These are phyloP conservation scores for Lipomyces yarrowii DNA, from an alignment of 1,139 yeast genomes.

Conservation along the genomic window DNA sequence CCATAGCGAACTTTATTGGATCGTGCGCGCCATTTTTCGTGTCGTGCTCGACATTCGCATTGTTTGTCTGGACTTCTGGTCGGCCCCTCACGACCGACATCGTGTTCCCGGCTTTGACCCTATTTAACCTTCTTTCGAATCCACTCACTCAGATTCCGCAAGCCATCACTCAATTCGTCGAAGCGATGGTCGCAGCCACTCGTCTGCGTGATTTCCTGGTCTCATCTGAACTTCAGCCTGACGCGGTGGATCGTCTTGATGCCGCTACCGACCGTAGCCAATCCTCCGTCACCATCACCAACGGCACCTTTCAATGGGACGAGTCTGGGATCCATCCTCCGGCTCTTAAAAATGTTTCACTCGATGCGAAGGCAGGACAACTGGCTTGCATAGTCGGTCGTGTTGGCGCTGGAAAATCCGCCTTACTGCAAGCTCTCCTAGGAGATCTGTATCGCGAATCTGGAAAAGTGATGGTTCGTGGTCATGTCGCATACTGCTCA, in stretches of 20 bases:
- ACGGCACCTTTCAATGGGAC: slow-evolving; percentile 89
- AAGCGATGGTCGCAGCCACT: slow-evolving; percentile 82
- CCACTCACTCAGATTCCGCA: slow-evolving; percentile 91
- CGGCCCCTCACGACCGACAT: slow-evolving; percentile 82
- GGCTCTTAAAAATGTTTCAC: slow-evolving; percentile 73
- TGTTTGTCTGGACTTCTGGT: slow-evolving; percentile 66
- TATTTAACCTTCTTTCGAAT: slow-evolving; percentile 75
- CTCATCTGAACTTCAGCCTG: slow-evolving; percentile 78
- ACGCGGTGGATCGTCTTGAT: slow-evolving; percentile 63
- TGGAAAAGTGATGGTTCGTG: slow-evolving; percentile 75
- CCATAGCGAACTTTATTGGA: slow-evolving; percentile 76
- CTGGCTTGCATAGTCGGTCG: slow-evolving; percentile 87
- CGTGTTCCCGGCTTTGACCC: slow-evolving; percentile 91
- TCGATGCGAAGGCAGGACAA: slow-evolving; percentile 73
- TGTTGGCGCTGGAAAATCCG: slow-evolving; percentile 93
- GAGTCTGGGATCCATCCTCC: slow-evolving; percentile 81
- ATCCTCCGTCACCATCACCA: slow-evolving; percentile 63
- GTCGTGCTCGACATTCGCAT: slow-evolving; percentile 87
- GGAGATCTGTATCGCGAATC: slow-evolving; percentile 82
- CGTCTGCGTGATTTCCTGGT: slow-evolving; percentile 75
- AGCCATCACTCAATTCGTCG: slow-evolving; percentile 82
- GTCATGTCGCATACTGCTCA: slow-evolving; percentile 86
- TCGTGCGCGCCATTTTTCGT: slow-evolving; percentile 88
- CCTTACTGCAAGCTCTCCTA: slow-evolving; percentile 76
- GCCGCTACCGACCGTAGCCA: slow-evolving; percentile 62